Evolutionary conservation across 257 asterid genomes (phyloP), one percentile per base, ranked within the genome.

Genomic region (Capsicum pubescens): DNA sequence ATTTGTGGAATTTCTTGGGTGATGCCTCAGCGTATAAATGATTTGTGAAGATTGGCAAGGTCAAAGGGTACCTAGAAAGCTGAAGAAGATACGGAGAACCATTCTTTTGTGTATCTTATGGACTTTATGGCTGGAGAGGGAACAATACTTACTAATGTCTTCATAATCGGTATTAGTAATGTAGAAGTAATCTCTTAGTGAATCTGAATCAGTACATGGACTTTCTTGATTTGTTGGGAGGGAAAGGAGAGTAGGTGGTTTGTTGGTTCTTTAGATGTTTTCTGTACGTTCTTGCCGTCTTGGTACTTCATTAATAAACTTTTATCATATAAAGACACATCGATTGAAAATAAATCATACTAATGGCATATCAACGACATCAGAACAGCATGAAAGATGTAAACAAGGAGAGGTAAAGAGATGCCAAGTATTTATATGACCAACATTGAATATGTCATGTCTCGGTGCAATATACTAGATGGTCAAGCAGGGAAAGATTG

Each of bases 61-160:
- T 42, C 55, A 69, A 69, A 39, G 3, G 26, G 52, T 39, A 68
- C 52, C 77, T 68, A 46, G 77, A 36, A 36, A 50, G 77, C 26
- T 68, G 77, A 68, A 69, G 78, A 26, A 42, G 55, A 69, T 42
- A 69, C 16, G 78, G 55, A 69, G 8, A 69, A n/a, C 78, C 78
- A 69, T 69, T 39, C 32, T 69, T 16, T 69, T 39, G 32, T 69
- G 55, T n/a, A 42, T 69, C 78, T 42, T 16, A 69, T 39, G 55
- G 50, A 69, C 55, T 69, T 69, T 17, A 69, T 69, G 78, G 15
- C 78, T 69, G 14, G 15, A 69, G 54, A 69, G 15, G 76, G 50
- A 69, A 8, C 77, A 68, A 39, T 36, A 26, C n/a, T 68, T 39
- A 42, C 42, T 42, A 69, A 67, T 3, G 78, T 42, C 55, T 69